Base-by-base conservation (phyloP, 495 filamentous ascomycete genomes). In the Tuber calosporum region DNA sequence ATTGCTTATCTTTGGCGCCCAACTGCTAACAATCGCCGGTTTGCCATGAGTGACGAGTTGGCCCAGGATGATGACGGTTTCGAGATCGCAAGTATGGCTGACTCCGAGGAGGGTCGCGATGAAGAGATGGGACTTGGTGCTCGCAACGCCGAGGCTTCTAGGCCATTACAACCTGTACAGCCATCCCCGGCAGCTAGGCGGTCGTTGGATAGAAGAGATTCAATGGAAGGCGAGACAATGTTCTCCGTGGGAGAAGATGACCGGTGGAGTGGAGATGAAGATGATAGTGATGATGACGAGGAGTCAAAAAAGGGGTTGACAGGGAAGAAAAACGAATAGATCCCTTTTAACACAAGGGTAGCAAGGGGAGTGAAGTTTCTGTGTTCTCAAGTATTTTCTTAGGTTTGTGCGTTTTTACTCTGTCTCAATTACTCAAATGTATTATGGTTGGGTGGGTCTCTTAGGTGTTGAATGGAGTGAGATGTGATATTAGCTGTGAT, bases 11-110 rank as follows among this genome's bases (percentile, higher is more conserved):
- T 99, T 45, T 99, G 95, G 95, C 87, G 95, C 70, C 95, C 95
- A 40, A 97, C 95, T 36, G 94, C 89, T 53, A 98, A 99, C 83
- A 99, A 99, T 84, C 87, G 94, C 78, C 88, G 95, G 73, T 99
- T 99, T 81, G 95, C 95, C 42, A 99, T 99, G 95, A 94, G 91
- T 84, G 95, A 99, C 79, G 95, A 99, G 88, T 89, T 99, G 80
- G 95, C 96, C 9, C 95, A 97, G 87, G 94, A 99, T 82, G 95
- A 99, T 78, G 96, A 98, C 80, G 95, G 93, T 17, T 98, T 99
- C 79, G 96, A 99, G 82, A 97, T 99, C 78, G 91, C 92, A 69
- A 94, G 93, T 48, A 91, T 99, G 68, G 93, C 92, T 39, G 80
- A 81, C 81, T 90, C 87, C 0, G 87, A 93, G 66, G 94, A 97